Evolutionary conservation across 352 stramenopile genomes (phyloP), one percentile per base, ranked within the genome.

Genomic region (Globisporangium nodosum): DNA sequence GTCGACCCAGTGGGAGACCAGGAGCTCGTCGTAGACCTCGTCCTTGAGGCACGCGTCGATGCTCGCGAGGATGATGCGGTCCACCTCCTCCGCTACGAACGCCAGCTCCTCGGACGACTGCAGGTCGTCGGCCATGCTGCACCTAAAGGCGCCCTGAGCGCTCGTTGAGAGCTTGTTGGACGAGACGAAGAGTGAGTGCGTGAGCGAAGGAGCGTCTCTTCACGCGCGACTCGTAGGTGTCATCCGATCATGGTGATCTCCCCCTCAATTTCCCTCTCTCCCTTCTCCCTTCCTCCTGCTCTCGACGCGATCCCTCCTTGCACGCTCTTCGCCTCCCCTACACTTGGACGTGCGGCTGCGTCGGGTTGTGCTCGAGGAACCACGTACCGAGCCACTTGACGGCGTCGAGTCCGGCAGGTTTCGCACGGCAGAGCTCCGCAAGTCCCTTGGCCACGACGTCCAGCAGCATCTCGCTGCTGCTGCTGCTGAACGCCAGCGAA

Each of bases 31-130:
- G 68, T 96, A 96, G 9, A 86, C 61, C 52, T 96, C 79, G 60
- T 94, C 85, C 60, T 96, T 89, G 52, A 97, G 67, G 67, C 88
- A 89, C 51, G 65, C 65, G 45, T 96, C 86, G 56, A 97, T 89
- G 12, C 70, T 74, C 42, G 75, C 59, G 56, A 94, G 71, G 53
- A 96, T 85, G 61, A 97, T 90, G 47, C 85, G 83, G 58, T 97
- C 88, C 42, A 97, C 85, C 58, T 97, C 84, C 56, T 97, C 90
- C 0, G 90, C 85, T 33, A 97, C 88, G 56, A 97, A 97, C 15
- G 88, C 89, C 21, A 96, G 68, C 73, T 95, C 86, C 66, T 95
- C 85, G 15, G 86, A 89, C 49, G 78, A 92, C 63, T 95, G 86
- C 59, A 95, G 61, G n/a, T 95, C 86, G 57, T 93, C 81, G 39